Conservation (phyloP, 208 protist genomes). For the Entamoeba dispar region DNA sequence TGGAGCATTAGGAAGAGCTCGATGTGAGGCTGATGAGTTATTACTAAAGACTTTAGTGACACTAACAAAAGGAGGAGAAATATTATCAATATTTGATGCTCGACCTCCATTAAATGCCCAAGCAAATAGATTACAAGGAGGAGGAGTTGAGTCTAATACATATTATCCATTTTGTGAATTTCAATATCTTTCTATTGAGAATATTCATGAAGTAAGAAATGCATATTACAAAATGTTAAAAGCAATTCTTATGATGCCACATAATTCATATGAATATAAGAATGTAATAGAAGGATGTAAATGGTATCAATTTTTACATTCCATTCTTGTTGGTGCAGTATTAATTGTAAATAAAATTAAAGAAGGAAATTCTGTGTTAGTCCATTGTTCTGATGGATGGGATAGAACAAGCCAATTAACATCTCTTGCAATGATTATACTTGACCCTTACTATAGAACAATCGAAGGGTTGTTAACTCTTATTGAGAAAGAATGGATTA, state of each 20-base stretch:
- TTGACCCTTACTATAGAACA: slow-evolving; percentile 70
- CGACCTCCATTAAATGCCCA: background rate
- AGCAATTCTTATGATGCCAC: background rate
- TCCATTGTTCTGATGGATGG: slow-evolving; percentile 68
- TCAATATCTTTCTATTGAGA: background rate
- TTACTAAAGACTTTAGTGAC: background rate
- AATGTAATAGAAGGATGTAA: background rate
- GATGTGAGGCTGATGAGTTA: background rate
- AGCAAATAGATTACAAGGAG: background rate
- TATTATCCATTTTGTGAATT: background rate
- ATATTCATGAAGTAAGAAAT: background rate
- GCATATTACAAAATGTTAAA: background rate
- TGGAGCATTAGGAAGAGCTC: background rate
- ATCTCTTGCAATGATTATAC: slow-evolving; percentile 52
- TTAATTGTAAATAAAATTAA: slow-evolving; percentile 7
- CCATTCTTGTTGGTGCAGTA: slow-evolving; percentile 9
- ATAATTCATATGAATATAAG: background rate
- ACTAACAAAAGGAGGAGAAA: background rate
- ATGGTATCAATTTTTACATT: slow-evolving; percentile 32
- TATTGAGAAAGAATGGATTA: slow-evolving; percentile 75
- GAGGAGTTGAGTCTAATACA: background rate
- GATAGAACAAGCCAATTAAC: slow-evolving; percentile 69
- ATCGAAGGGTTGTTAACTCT: slow-evolving; percentile 52
- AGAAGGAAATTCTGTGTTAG: slow-evolving; percentile 23
- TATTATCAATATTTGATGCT: background rate